Percentiles rank a stretch among this genome's conserved stretches.
phyloP scores from a whole-genome alignment of 768 basidiomycete species.

The Tylopilus felleus region DNA sequence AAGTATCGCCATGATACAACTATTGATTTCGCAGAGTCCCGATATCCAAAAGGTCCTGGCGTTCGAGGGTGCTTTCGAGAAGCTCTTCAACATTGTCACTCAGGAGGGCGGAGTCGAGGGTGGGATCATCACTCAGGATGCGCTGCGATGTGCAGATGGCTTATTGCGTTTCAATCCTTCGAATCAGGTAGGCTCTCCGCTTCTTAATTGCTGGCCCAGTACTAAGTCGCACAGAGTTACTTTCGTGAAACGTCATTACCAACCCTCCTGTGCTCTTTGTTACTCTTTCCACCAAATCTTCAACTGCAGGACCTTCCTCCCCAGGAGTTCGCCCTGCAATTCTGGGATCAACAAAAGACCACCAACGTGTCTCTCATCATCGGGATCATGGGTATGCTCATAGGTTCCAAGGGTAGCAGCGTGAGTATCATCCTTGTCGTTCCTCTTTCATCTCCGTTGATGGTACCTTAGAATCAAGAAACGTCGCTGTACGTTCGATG shows the following conservation, averaged over 20 bases:
- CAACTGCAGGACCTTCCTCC: conserved; percentile 57
- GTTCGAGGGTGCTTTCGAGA: conserved; percentile 96
- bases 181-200: conserved; percentile 67
- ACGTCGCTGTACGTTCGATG: conserved; percentile 62
- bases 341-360: conserved; percentile 93
- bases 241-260: conserved; percentile 86
- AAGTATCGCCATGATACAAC: conserved; percentile 77
- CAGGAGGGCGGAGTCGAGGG: conserved; percentile 92
- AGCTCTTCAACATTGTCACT: conserved; percentile 82
- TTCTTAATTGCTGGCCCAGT: not conserved
- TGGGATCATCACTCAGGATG: conserved; percentile 79
- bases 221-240: conserved; percentile 67
- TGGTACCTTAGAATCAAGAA: conserved; percentile 50
- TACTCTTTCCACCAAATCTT: conserved; percentile 66
- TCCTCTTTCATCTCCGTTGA: conserved; percentile 1
- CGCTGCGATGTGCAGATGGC: conserved; percentile 82
- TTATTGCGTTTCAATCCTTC: conserved; percentile 89
- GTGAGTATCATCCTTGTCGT: conserved; percentile 37
- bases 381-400: conserved; percentile 81
- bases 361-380: conserved; percentile 76
- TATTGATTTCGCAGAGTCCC: conserved; percentile 78
- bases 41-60: conserved; percentile 97
- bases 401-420: conserved; percentile 64
- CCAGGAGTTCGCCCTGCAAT: conserved; percentile 91
- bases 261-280: conserved; percentile 59